A percentile compares a stretch with the other conserved stretches of the same genome.
These are phyloP conservation scores for Pseudocercospora fijiensis DNA, from an alignment of 2,329 filamentous ascomycete species.

Conservation along the genomic window DNA sequence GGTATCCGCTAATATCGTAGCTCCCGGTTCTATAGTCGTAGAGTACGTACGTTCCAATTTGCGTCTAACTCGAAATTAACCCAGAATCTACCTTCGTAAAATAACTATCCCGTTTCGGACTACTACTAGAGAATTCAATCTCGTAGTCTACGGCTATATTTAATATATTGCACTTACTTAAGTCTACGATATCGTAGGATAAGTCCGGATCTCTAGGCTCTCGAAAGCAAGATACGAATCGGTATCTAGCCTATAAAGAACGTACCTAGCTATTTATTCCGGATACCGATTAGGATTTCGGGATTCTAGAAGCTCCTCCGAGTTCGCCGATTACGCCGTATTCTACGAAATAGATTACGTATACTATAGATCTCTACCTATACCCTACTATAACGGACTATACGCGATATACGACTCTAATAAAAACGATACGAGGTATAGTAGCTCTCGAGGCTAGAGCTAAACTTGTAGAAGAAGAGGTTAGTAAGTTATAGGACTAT, in stretches of 20 bases:
- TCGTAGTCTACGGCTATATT: not conserved
- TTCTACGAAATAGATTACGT: too few species aligned
- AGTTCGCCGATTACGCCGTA: too few species aligned
- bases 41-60: not conserved
- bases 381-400: not conserved
- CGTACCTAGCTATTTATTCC: too few species aligned
- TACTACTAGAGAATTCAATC: not conserved
- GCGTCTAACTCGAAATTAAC: not conserved
- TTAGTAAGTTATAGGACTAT: not conserved
- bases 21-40: not conserved
- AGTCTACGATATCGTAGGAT: not conserved
- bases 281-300: too few species aligned
- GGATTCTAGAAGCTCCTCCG: too few species aligned
- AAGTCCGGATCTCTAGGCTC: not conserved
- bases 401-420: not conserved
- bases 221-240: too few species aligned
- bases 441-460: too few species aligned
- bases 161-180: not conserved
- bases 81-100: not conserved
- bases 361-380: too few species aligned
- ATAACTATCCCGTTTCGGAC: not conserved
- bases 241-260: too few species aligned
- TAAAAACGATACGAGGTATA: not conserved
- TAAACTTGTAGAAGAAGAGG: not conserved
- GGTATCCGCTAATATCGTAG: not conserved